Evolutionary conservation across 2,329 filamentous ascomycete species (phyloP), one percentile per base, ranked within the genome.

Genomic region (Monosporascus sp.): DNA sequence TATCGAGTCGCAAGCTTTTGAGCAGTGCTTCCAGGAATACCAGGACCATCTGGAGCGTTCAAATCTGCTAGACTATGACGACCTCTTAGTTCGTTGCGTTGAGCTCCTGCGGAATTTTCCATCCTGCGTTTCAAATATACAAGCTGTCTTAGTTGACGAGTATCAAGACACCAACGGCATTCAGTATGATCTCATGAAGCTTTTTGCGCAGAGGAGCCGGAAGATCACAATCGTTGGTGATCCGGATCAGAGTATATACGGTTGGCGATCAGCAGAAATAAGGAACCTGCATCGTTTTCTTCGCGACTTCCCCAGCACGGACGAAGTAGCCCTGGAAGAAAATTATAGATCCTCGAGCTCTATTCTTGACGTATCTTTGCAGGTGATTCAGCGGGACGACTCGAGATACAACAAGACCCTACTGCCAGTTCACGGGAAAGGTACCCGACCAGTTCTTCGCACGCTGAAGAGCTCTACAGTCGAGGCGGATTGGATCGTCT

Each of bases 131-230:
- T 86, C 86, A 15, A 97, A 96, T 61, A 85, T 99, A 18, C 86
- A 97, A 69, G 84, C 90, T 0, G 91, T 97, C 7, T 78, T 99
- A 46, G 95, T 99, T 57, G 93, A 99, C 67, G 93, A 99, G 67
- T 99, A 97, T 58, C 93, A 99, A 71, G 93, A 99, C 71, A 97
- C 93, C 7, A 99, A 97, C 66, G 82, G 90, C 20, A 86, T 97
- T 5, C 93, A 99, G 69, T 97, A 96, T 64, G 90, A 97, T 61
- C 75, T 99, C 43, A 97, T 97, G 91, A 87, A 82, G 57, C 78
- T 96, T 1, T 86, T 99, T 63, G 90, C 92, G 2, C 84, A 90
- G 55, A 74, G 77, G 22, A 78, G 80, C 44, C 81, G 83, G 52
- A 81, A 85, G n/a, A 93, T 97, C 60, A 97, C 93, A 1, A 89